These are phyloP conservation scores for Sugiyamaella neomexicana DNA, from an alignment of 1,139 yeast species.

Conservation along the genomic window DNA sequence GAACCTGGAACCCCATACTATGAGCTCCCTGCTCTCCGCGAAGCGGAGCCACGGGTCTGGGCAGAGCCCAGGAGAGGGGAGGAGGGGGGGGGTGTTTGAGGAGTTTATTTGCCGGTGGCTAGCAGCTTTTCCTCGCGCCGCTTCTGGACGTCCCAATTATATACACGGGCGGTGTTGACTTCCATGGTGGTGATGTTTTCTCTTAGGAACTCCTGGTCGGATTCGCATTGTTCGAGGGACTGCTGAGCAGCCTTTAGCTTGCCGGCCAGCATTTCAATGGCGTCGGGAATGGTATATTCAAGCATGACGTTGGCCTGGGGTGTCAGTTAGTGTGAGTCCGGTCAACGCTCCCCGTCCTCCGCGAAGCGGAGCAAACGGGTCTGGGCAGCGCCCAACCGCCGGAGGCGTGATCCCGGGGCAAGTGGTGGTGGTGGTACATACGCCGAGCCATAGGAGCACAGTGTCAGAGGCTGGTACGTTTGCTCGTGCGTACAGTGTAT, in stretches of 20 bases:
- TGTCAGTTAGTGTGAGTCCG: too few relatives aligned
- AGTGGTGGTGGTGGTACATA: conserved; percentile 16
- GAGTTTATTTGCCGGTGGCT: neutral
- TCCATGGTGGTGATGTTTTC: conserved; percentile 97
- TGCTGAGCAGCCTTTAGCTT: conserved; percentile 65
- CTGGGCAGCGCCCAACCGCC: too few relatives aligned
- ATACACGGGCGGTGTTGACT: conserved; percentile 92
- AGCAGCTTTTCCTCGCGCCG: conserved; percentile 49
- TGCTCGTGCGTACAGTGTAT: conserved; percentile 86
- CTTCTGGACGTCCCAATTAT: conserved; percentile 94
- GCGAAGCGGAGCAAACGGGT: too few relatives aligned
- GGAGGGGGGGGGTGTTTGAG: neutral
- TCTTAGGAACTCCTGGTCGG: conserved; percentile 83
- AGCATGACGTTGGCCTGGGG: conserved; percentile 84
- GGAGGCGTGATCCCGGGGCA: too few relatives aligned
- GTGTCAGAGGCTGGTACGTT: conserved; percentile 57
- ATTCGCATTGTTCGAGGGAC: conserved; percentile 62
- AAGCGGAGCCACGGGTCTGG: neutral
- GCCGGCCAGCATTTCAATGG: conserved; percentile 63
- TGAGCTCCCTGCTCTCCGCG: neutral
- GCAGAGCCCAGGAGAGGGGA: neutral
- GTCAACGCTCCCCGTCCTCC: too few relatives aligned
- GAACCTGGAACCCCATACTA: neutral
- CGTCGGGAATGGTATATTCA: conserved; percentile 89
- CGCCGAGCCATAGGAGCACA: conserved; percentile 89